Evolutionary conservation across 2,329 filamentous ascomycete genomes (phyloP).

Genomic region (Raffaelea arxii): DNA sequence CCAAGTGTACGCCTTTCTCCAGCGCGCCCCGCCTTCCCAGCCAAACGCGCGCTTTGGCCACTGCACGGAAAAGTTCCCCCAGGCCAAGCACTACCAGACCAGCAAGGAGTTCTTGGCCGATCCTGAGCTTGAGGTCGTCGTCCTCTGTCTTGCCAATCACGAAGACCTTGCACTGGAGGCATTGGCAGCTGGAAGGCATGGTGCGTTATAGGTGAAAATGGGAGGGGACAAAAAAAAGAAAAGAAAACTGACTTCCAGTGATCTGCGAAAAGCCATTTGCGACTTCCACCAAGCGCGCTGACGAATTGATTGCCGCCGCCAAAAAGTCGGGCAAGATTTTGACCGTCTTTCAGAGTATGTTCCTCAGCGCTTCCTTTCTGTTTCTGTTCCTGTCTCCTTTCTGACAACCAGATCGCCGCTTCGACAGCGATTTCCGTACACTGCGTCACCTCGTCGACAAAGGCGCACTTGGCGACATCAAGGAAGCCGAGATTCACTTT

Average conservation of each 20-base stretch:
- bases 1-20: slow-evolving; percentile 35
- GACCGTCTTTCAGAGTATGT: slow-evolving; percentile 42
- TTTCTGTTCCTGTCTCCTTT: background rate
- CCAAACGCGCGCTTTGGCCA: slow-evolving; percentile 22
- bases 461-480: slow-evolving; percentile 46
- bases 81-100: slow-evolving; percentile 45
- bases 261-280: slow-evolving; percentile 60
- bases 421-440: slow-evolving; percentile 54
- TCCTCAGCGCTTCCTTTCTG: background rate
- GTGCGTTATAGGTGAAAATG: too few species aligned
- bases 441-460: slow-evolving; percentile 38
- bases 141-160: slow-evolving; percentile 51
- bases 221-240: background rate
- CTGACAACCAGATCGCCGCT: slow-evolving; percentile 24
- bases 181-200: slow-evolving; percentile 50
- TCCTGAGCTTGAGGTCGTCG: slow-evolving; percentile 46
- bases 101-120: slow-evolving; percentile 51
- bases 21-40: slow-evolving; percentile 26
- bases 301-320: slow-evolving; percentile 39
- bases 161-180: slow-evolving; percentile 44
- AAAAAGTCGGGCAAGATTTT: slow-evolving; percentile 34
- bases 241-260: slow-evolving; percentile 24
- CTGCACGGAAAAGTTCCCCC: slow-evolving; percentile 37
- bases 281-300: slow-evolving; percentile 45
- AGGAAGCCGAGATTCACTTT: slow-evolving; percentile 58